Evolutionary conservation across 2,329 filamentous ascomycete species (phyloP).

Genomic region (Chrysoporthe puriensis): DNA sequence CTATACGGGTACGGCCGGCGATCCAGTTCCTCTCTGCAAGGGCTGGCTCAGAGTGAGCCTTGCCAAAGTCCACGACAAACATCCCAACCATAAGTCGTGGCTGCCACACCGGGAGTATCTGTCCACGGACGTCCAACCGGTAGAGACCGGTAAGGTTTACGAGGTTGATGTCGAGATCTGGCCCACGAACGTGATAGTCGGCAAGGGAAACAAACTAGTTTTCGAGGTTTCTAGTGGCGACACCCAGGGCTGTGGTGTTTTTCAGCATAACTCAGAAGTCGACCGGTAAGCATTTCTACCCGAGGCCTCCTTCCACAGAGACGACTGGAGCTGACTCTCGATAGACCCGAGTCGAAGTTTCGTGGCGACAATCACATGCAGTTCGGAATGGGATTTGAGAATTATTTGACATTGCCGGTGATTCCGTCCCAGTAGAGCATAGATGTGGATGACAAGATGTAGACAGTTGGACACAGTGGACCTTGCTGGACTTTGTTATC

Average conservation of each 20-base stretch:
- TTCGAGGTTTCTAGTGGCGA: constrained; percentile 61
- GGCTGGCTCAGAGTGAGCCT: constrained; percentile 65
- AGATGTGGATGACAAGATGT: neutral
- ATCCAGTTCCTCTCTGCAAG: constrained; percentile 64
- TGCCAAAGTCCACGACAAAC: constrained; percentile 54
- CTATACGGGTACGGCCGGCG: constrained; percentile 69
- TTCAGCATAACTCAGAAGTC: constrained; percentile 53
- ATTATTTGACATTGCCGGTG: constrained; percentile 57
- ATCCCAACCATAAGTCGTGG: constrained; percentile 56
- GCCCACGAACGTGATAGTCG: constrained; percentile 64
- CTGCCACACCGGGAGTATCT: constrained; percentile 63
- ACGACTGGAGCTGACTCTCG: constrained; percentile 9
- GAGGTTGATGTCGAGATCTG: constrained; percentile 65
- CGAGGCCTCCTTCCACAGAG: neutral
- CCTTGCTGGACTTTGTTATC: neutral
- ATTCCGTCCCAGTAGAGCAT: constrained; percentile 44
- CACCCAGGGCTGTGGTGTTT: constrained; percentile 63
- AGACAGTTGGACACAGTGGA: neutral
- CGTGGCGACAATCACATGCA: constrained; percentile 61
- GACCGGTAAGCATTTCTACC: constrained; percentile 45
- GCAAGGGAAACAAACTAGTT: constrained; percentile 53
- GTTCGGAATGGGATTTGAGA: constrained; percentile 52
- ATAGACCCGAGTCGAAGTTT: constrained; percentile 49
- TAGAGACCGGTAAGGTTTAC: constrained; percentile 60
- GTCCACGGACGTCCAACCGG: constrained; percentile 57